phyloP scores from a whole-genome alignment of 306 rosid species.

The Cyamopsis tetragonoloba region DNA sequence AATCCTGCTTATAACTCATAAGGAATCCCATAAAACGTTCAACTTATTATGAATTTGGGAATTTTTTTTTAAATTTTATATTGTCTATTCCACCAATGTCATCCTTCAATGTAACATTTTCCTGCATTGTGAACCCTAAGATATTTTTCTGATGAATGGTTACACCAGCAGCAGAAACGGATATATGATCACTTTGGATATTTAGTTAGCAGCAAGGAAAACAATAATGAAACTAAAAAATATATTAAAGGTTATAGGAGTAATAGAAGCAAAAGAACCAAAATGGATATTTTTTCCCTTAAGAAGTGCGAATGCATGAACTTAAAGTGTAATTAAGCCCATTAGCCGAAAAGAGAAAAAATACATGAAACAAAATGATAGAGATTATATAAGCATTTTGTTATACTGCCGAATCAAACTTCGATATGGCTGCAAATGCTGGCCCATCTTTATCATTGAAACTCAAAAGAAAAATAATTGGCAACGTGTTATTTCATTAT shows the following conservation, averaged over 20 bases:
- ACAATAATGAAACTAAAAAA: no score
- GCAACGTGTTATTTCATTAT: not conserved
- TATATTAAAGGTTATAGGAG: no score
- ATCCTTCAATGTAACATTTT: not conserved
- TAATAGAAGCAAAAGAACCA: no score
- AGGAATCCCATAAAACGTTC: not conserved
- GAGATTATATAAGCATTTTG: no score
- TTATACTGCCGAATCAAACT: no score
- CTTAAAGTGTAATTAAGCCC: no score
- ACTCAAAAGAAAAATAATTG: not conserved
- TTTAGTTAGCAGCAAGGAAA: not conserved
- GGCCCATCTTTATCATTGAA: not conserved
- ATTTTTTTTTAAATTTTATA: not conserved
- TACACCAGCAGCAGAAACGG: not conserved
- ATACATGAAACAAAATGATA: no score
- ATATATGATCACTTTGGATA: not conserved
- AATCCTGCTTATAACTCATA: not conserved
- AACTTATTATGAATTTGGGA: not conserved
- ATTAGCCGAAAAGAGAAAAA: no score
- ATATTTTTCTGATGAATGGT: not conserved
- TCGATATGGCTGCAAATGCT: no score
- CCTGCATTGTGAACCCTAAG: not conserved
- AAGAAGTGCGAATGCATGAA: no score
- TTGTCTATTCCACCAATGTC: not conserved
- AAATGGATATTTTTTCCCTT: no score